Percentiles rank a stretch among this genome's conserved stretches.
These are phyloP conservation scores for Arachnopeziza araneosa DNA, from an alignment of 2,329 filamentous ascomycete species.

Conservation along the genomic window DNA sequence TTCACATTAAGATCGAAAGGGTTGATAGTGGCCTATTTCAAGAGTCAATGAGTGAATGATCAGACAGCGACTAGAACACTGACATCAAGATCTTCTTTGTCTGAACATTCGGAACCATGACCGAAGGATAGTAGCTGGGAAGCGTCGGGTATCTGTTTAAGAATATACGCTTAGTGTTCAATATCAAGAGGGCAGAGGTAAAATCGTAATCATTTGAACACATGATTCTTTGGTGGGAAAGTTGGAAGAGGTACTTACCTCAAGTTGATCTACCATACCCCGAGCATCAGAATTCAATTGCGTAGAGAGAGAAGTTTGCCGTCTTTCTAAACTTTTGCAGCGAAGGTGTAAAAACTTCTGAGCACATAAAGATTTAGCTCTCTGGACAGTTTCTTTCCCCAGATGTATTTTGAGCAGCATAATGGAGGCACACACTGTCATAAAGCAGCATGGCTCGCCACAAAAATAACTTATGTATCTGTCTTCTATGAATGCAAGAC, in stretches of 20 bases:
- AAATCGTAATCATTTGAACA: background rate
- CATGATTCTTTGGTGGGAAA: background rate
- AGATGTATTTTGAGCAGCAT: constrained; percentile 55
- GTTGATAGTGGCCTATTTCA: background rate
- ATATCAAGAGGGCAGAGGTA: background rate
- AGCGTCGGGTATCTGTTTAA: background rate
- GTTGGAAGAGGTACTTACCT: background rate
- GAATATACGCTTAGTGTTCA: background rate
- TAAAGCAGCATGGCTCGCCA: constrained; percentile 59
- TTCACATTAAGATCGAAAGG: constrained; percentile 5
- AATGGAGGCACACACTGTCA: constrained; percentile 55
- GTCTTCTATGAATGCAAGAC: constrained; percentile 55
- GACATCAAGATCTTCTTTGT: background rate
- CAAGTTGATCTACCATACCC: background rate
- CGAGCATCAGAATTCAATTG: background rate
- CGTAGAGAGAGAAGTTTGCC: background rate
- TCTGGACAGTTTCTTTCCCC: constrained; percentile 49
- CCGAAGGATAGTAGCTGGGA: background rate
- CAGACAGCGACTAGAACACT: background rate
- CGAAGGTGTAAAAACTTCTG: constrained; percentile 55
- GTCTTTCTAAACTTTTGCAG: constrained; percentile 6
- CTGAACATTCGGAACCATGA: background rate
- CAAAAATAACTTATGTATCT: constrained; percentile 46
- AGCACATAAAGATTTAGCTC: constrained; percentile 52
- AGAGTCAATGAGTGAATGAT: background rate